Evolutionary conservation across 495 filamentous ascomycete genomes (phyloP).

Genomic region (Glonium stellatum): DNA sequence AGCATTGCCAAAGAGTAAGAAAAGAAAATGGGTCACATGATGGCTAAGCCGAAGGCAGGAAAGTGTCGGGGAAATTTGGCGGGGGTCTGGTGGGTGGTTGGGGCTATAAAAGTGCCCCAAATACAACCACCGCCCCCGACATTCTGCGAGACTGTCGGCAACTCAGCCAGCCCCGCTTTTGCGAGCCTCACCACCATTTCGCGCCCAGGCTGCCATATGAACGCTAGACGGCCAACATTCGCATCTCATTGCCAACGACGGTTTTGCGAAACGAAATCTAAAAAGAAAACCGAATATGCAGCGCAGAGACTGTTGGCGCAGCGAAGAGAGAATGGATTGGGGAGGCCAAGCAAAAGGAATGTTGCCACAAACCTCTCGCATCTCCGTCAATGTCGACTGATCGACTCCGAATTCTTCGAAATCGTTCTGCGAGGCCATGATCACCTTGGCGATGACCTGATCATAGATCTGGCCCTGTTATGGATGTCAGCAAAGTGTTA

Average conservation of each 20-base stretch:
- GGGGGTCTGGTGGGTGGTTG: conserved; percentile 21
- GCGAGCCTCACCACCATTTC: conserved; percentile 21
- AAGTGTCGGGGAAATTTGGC: conserved; percentile 20
- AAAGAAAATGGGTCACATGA: conserved; percentile 19
- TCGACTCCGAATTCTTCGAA: conserved; percentile 96
- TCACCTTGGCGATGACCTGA: conserved; percentile 85
- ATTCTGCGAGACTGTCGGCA: conserved; percentile 21
- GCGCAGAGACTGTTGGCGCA: neutral
- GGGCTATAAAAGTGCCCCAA: conserved; percentile 31
- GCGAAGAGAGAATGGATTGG: conserved; percentile 6
- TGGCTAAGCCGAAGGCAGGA: conserved; percentile 21
- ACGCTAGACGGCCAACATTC: conserved; percentile 6
- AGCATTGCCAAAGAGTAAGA: conserved; percentile 6
- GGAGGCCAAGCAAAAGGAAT: conserved; percentile 10
- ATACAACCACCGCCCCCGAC: conserved; percentile 27
- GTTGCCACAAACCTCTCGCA: conserved; percentile 64
- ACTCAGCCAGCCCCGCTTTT: conserved; percentile 28
- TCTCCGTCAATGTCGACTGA: conserved; percentile 70
- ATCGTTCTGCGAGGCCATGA: conserved; percentile 78
- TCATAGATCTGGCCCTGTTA: conserved; percentile 68
- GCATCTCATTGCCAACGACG: conserved; percentile 8
- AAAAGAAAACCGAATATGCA: conserved; percentile 1
- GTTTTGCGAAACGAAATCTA: conserved; percentile 18
- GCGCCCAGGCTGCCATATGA: conserved; percentile 20
- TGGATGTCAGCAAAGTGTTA: conserved; percentile 17